Evolutionary conservation across 2,329 filamentous ascomycete species (phyloP).

Genomic region (Penicillium oxalicum): DNA sequence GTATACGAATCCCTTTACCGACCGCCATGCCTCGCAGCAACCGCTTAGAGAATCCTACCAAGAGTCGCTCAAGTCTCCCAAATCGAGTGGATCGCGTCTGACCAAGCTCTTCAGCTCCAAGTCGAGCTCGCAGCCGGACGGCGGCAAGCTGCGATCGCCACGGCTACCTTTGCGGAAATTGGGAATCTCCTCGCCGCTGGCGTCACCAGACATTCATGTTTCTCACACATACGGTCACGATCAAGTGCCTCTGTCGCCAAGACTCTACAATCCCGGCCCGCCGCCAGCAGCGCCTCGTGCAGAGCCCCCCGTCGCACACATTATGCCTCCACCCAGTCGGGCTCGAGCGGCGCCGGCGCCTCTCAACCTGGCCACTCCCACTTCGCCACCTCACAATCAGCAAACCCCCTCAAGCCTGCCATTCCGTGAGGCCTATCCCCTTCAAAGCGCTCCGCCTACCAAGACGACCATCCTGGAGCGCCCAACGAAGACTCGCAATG

Average conservation of each 20-base stretch:
- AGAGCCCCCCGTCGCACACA: conserved; percentile 12
- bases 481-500: conserved; percentile 31
- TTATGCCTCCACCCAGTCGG: conserved; percentile 13
- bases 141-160: conserved; percentile 41
- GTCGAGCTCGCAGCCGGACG: conserved; percentile 34
- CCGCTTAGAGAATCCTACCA: conserved; percentile 19
- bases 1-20: conserved; percentile 25
- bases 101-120: conserved; percentile 39
- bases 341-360: conserved; percentile 25
- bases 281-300: conserved; percentile 48
- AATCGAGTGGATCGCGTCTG: conserved; percentile 29
- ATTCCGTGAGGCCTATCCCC: conserved; percentile 41
- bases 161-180: conserved; percentile 47
- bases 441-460: conserved; percentile 42
- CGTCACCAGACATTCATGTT: conserved; percentile 40
- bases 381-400: background rate
- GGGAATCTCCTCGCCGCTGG: conserved; percentile 52
- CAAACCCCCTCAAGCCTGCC: conserved; percentile 37
- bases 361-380: conserved; percentile 27
- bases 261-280: conserved; percentile 50
- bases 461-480: conserved; percentile 47
- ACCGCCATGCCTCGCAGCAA: conserved; percentile 20
- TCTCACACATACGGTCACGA: conserved; percentile 43
- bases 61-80: conserved; percentile 21
- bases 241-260: conserved; percentile 53